Conservation (phyloP, 441 rosid species). For the Pelargonium myrrhifolium region DNA sequence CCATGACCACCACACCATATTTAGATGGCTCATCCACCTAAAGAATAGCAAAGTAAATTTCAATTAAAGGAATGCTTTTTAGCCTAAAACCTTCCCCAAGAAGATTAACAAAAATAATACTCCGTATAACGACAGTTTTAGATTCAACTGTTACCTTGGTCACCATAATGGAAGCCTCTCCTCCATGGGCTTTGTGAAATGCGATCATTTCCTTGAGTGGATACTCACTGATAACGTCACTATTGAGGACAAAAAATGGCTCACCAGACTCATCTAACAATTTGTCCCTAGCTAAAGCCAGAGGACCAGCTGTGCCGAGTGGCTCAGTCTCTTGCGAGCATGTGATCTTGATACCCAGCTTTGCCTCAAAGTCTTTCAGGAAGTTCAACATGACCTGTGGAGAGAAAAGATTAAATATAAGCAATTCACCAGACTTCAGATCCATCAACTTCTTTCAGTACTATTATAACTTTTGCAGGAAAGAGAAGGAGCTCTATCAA, state of each 20-base stretch:
- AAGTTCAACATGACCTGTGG: conserved; percentile 84
- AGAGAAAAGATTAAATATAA: neutral
- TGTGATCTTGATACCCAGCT: conserved; percentile 79
- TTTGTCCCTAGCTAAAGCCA: conserved; percentile 91
- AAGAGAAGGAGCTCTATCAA: neutral
- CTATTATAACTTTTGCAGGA: neutral
- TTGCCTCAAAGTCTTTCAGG: conserved; percentile 78
- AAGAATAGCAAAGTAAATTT: neutral
- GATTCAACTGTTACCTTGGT: conserved; percentile 58
- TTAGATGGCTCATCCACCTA: conserved; percentile 99
- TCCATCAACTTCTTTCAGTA: no score
- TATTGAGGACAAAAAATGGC: conserved; percentile 94
- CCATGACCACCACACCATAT: conserved; percentile 91
- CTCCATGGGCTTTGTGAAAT: conserved; percentile 85
- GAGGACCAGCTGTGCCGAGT: conserved; percentile 96
- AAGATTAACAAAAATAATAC: no score
- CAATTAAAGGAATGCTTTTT: no score
- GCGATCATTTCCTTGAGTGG: conserved; percentile 73
- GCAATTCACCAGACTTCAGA: no score
- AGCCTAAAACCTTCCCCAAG: no score
- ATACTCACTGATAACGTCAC: conserved; percentile 95
- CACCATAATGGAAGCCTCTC: conserved; percentile 98
- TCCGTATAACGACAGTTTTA: no score
- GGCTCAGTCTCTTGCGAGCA: conserved; percentile 99
- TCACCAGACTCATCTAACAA: conserved; percentile 71